Conservation (phyloP, 2,329 filamentous ascomycete genomes). For the Penicillium sp. region DNA sequence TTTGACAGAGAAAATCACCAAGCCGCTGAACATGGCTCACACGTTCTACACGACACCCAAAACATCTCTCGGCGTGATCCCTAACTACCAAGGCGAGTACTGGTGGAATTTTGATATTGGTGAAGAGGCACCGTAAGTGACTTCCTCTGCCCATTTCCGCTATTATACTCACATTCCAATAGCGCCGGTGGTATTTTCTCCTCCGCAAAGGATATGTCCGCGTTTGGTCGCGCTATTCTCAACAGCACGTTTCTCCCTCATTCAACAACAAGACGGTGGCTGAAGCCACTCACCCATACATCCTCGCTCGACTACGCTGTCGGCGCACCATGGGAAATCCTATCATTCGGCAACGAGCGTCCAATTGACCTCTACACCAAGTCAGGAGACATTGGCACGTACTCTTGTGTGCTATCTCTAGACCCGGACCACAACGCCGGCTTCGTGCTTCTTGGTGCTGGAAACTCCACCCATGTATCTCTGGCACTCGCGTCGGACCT, state of each 20-base stretch:
- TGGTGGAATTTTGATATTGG: conserved; percentile 42
- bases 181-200: conserved; percentile 50
- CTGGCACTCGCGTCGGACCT: conserved; percentile 17
- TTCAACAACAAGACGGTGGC: conserved; percentile 46
- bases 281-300: conserved; percentile 45
- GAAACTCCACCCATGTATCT: conserved; percentile 7
- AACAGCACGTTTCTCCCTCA: conserved; percentile 38
- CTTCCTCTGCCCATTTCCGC: too few relatives aligned
- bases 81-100: conserved; percentile 28
- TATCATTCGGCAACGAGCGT: conserved; percentile 17
- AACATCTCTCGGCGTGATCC: conserved; percentile 36
- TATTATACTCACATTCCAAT: conserved; percentile 5
- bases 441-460: conserved; percentile 25
- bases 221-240: conserved; percentile 49
- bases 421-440: conserved; percentile 28
- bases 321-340: conserved; percentile 50
- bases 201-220: conserved; percentile 44
- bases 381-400: conserved; percentile 25
- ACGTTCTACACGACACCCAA: conserved; percentile 25
- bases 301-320: conserved; percentile 42
- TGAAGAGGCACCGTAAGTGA: conserved; percentile 44
- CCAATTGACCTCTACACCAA: conserved; percentile 29
- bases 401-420: conserved; percentile 25
- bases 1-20: conserved; percentile 38
- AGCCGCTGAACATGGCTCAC: conserved; percentile 44